Conservation (phyloP, 176 grass and related monocot species). For the Oryza glaberrima region DNA sequence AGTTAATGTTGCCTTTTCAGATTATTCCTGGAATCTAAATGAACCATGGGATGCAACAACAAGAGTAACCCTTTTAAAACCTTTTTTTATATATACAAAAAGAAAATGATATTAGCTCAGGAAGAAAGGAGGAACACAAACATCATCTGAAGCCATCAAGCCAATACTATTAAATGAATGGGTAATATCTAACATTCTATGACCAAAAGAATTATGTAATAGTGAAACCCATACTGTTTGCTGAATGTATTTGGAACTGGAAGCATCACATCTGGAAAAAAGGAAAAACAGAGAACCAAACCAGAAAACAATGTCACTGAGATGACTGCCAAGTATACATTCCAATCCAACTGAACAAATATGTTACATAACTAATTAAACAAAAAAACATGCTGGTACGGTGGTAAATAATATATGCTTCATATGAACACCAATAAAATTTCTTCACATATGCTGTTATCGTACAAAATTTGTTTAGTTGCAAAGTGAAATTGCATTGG, state of each 20-base stretch:
- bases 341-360: background rate
- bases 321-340: background rate
- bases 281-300: background rate
- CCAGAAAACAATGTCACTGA: background rate
- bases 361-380: background rate
- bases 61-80: background rate
- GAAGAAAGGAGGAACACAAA: no score
- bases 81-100: no score
- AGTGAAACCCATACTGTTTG: background rate
- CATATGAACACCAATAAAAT: slow-evolving; percentile 44
- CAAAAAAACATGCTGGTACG: background rate
- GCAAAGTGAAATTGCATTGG: slow-evolving; percentile 12
- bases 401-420: background rate
- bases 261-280: background rate
- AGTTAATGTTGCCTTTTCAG: background rate
- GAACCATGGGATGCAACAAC: no score
- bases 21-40: background rate
- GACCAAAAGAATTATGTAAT: background rate
- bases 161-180: no score
- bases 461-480: slow-evolving; percentile 35
- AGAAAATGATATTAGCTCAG: no score
- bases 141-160: no score
- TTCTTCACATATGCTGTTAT: slow-evolving; percentile 34
- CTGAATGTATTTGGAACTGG: background rate
- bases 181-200: background rate